Conservation (phyloP, 805 yeast species). For the Candida verbasci region DNA sequence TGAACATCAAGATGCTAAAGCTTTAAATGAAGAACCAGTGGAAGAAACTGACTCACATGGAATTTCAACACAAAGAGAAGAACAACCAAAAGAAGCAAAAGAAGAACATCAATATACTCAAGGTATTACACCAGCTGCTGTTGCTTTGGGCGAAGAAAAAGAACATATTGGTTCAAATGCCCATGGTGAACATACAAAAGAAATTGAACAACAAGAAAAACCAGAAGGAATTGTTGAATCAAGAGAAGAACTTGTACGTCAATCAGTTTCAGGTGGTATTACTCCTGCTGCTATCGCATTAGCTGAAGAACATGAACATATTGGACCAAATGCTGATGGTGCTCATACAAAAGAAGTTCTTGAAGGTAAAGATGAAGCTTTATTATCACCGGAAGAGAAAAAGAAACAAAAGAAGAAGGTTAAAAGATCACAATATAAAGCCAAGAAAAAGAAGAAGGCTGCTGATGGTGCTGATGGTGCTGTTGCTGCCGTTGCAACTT, state of each 20-base stretch:
- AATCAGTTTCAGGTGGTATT: conserved; percentile 3
- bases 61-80: no score
- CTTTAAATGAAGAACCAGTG: conserved; percentile 51
- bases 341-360: conserved; percentile 4
- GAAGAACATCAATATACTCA: conserved; percentile 1
- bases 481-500: conserved; percentile 7
- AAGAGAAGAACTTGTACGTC: conserved; percentile 1
- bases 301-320: conserved; percentile 2
- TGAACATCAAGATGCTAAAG: conserved; percentile 43
- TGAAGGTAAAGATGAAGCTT: conserved; percentile 12
- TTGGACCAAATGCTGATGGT: conserved; percentile 4
- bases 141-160: conserved; percentile 3
- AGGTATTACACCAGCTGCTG: conserved; percentile 4
- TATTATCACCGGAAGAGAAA: conserved; percentile 28
- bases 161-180: conserved; percentile 4
- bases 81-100: no score
- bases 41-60: no score
- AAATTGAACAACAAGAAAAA: not conserved
- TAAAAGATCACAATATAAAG: conserved; percentile 39
- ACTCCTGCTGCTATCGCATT: conserved; percentile 4
- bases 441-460: conserved; percentile 32
- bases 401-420: conserved; percentile 42
- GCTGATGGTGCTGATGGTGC: conserved; percentile 10
- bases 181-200: conserved; percentile 1
- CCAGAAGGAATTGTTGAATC: not conserved